These are phyloP conservation scores for Teunomyces gatunensis DNA, from an alignment of 805 yeast species.

Conservation along the genomic window DNA sequence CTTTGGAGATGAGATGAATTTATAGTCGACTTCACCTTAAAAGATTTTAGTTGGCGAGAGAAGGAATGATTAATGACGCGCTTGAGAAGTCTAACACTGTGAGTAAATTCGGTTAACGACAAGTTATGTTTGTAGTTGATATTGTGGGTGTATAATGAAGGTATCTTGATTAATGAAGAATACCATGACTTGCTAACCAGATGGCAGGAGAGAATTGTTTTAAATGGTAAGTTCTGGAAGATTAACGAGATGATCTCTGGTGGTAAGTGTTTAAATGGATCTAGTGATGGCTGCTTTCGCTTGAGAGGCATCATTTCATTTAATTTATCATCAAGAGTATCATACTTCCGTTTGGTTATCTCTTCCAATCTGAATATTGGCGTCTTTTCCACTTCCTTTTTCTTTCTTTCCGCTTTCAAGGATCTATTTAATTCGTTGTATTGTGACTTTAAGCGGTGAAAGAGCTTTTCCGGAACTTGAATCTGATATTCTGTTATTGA, in stretches of 20 bases:
- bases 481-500: constrained; percentile 27
- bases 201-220: constrained; percentile 25
- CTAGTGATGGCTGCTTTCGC: constrained; percentile 9
- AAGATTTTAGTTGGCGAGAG: constrained; percentile 15
- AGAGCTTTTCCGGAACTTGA: constrained; percentile 31
- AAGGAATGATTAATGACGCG: constrained; percentile 16
- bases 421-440: constrained; percentile 20
- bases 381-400: background rate
- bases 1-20: constrained; percentile 22
- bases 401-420: constrained; percentile 15
- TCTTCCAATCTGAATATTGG: constrained; percentile 17
- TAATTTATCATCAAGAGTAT: background rate
- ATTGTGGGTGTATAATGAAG: constrained; percentile 21
- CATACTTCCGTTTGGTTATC: background rate
- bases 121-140: constrained; percentile 25
- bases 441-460: constrained; percentile 21
- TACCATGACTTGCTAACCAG: constrained; percentile 37
- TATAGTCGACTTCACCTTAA: constrained; percentile 21
- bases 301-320: background rate
- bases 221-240: constrained; percentile 21
- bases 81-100: constrained; percentile 28
- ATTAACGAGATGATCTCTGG: constrained; percentile 28
- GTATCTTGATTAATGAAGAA: constrained; percentile 20
- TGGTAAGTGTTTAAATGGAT: constrained; percentile 29
- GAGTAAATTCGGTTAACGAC: constrained; percentile 24